These are phyloP conservation scores for Trichoderma sp. DNA, from an alignment of 2,329 filamentous ascomycete genomes.

Conservation along the genomic window DNA sequence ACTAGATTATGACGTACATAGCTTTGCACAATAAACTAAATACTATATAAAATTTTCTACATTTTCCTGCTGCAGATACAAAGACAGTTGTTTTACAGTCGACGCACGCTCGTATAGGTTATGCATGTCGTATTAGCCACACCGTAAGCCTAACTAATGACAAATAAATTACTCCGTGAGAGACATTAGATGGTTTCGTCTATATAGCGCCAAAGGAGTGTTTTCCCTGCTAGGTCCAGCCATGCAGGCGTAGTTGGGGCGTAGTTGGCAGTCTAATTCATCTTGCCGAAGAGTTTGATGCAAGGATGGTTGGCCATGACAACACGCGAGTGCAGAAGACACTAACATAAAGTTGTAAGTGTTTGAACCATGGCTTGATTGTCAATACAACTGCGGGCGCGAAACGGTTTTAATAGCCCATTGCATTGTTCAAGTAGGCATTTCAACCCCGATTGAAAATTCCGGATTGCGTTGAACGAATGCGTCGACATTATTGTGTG, in stretches of 20 bases:
- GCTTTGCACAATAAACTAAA: background rate
- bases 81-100: background rate
- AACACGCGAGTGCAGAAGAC: background rate
- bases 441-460: too few species aligned
- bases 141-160: background rate
- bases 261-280: background rate
- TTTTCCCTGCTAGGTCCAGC: background rate
- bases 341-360: too few species aligned
- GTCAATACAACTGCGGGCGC: too few species aligned
- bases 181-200: background rate
- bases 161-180: background rate
- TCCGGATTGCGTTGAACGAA: too few species aligned
- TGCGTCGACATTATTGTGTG: too few species aligned
- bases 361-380: too few species aligned
- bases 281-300: background rate
- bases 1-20: background rate
- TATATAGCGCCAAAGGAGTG: background rate
- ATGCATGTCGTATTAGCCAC: background rate
- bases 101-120: background rate
- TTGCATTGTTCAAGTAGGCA: too few species aligned
- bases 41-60: background rate
- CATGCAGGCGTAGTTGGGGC: background rate
- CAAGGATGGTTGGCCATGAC: background rate
- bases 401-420: too few species aligned
- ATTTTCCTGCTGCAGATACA: background rate